These are phyloP conservation scores for Dalbergia cochinchinensis DNA, from an alignment of 306 rosid genomes.

Conservation along the genomic window DNA sequence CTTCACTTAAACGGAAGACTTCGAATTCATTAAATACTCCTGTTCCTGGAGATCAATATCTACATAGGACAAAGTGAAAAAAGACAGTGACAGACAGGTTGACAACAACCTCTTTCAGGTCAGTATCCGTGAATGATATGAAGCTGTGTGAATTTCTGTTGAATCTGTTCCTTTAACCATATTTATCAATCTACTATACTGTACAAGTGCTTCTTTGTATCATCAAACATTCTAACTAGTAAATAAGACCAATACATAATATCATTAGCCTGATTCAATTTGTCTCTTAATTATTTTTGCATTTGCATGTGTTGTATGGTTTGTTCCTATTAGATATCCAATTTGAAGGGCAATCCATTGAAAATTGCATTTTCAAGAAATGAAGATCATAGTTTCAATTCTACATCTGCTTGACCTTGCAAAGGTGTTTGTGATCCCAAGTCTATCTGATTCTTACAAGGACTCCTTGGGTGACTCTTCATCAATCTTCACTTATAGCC, in stretches of 20 bases:
- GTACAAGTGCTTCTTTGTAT: background rate
- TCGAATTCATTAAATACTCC: background rate
- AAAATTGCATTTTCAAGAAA: background rate
- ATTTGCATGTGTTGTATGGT: background rate
- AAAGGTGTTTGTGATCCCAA: conserved; percentile 6
- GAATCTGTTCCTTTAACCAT: background rate
- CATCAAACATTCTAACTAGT: background rate
- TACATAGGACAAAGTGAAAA: background rate
- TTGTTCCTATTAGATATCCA: too few relatives aligned
- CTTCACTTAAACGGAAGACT: background rate
- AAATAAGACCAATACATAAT: background rate
- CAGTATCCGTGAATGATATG: background rate
- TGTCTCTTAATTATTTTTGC: background rate
- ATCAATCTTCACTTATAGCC: background rate
- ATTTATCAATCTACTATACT: background rate
- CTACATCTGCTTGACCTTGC: background rate
- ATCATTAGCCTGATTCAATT: background rate
- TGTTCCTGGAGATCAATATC: background rate
- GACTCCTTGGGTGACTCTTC: conserved; percentile 13
- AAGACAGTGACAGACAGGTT: background rate
- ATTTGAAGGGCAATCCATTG: too few relatives aligned
- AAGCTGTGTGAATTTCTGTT: background rate
- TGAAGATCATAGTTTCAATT: conserved; percentile 28
- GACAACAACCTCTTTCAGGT: background rate
- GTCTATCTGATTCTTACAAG: conserved; percentile 6